Conservation (phyloP, 331 rosid species). For the Quercus phellos region DNA sequence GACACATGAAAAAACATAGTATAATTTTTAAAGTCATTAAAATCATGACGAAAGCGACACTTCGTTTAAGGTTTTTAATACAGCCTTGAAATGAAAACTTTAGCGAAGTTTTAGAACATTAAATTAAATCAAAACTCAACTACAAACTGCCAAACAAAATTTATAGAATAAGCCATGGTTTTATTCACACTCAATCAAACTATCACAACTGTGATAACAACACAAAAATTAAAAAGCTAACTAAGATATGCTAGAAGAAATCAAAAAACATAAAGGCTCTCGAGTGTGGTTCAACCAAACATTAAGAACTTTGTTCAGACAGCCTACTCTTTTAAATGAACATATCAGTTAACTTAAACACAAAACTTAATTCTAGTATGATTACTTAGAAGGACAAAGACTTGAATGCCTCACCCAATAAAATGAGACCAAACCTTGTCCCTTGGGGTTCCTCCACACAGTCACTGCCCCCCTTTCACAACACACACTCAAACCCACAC, state of each 20-base stretch:
- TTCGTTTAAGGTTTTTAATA: no score
- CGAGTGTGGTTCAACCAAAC: not conserved
- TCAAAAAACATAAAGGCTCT: no score
- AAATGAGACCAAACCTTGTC: conserved; percentile 18
- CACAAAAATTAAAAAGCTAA: no score
- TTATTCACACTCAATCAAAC: no score
- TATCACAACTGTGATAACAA: not conserved
- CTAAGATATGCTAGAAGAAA: not conserved
- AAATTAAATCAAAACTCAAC: no score
- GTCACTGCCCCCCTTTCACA: conserved; percentile 32
- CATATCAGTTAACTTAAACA: not conserved
- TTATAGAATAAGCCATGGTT: no score
- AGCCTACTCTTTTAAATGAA: not conserved
- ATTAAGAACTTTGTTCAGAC: not conserved
- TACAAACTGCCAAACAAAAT: no score
- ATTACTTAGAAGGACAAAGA: not conserved
- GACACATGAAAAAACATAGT: no score
- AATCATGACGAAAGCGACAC: no score
- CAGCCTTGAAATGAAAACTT: no score
- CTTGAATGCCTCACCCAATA: not conserved
- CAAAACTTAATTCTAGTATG: not conserved
- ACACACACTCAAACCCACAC: conserved; percentile 11
- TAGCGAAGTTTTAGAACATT: no score
- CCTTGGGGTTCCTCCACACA: conserved; percentile 4
- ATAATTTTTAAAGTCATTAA: no score